A percentile compares a stretch with the other conserved stretches of the same genome.
phyloP scores from a whole-genome alignment of 176 grass and related monocot genomes.

The Miscanthus lutarioriparius region DNA sequence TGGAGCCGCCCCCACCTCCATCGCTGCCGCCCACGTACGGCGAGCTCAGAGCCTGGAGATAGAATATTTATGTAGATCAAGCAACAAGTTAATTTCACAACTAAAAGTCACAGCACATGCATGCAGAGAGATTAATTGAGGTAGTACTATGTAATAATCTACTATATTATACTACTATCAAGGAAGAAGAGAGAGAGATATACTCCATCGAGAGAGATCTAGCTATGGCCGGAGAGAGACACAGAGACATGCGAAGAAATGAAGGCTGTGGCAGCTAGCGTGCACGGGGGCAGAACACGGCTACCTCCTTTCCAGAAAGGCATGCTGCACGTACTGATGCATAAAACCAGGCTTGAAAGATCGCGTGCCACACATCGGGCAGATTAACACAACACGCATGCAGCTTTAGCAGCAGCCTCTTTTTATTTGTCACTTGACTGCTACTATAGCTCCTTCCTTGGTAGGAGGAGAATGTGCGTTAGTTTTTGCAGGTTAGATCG shows the following conservation, averaged over 20 bases:
- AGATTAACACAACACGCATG: conserved; percentile 32
- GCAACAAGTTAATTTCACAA: not conserved
- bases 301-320: conserved; percentile 26
- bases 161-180: too few relatives aligned
- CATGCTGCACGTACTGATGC: conserved; percentile 27
- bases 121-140: not conserved
- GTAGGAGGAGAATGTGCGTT: too few relatives aligned
- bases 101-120: not conserved
- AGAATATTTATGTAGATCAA: not conserved
- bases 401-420: conserved; percentile 56
- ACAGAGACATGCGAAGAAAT: not conserved
- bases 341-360: conserved; percentile 29
- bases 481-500: not conserved
- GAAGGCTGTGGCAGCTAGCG: not conserved
- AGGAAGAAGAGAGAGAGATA: not conserved
- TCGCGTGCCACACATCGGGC: too few relatives aligned
- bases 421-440: conserved; percentile 48
- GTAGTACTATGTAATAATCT: too few relatives aligned
- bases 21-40: conserved; percentile 66
- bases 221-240: not conserved
- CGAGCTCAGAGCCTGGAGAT: conserved; percentile 80
- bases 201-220: not conserved
- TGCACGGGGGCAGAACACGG: not conserved
- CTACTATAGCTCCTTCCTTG: not conserved
- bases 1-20: conserved; percentile 32